Conservation (phyloP, 257 asterid species). For the Solanum appendiculatum region DNA sequence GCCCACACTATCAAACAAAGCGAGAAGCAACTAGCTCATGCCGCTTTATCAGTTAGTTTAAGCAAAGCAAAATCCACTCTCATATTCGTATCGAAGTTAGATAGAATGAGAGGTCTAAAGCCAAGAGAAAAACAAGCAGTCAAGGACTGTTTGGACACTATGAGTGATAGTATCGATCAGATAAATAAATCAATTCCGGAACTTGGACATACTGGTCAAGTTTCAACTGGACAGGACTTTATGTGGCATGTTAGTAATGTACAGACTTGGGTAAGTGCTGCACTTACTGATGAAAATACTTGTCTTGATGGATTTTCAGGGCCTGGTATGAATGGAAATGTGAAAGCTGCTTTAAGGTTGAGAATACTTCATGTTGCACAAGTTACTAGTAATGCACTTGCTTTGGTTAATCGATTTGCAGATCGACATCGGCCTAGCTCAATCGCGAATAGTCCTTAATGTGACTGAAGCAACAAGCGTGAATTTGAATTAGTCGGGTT, state of each 20-base stretch:
- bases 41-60: slow-evolving; percentile 44
- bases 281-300: slow-evolving; percentile 37
- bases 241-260: slow-evolving; percentile 63
- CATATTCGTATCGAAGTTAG: slow-evolving; percentile 26
- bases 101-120: slow-evolving; percentile 14
- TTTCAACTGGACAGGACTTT: slow-evolving; percentile 22
- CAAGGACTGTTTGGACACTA: slow-evolving; percentile 35
- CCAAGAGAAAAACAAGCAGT: slow-evolving; percentile 36
- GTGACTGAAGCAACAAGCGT: not conserved
- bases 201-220: slow-evolving; percentile 22
- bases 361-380: slow-evolving; percentile 31
- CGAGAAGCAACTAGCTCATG: slow-evolving; percentile 38
- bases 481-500: not conserved
- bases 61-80: slow-evolving; percentile 29
- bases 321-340: slow-evolving; percentile 19
- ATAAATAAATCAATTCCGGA: slow-evolving; percentile 45
- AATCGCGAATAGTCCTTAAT: not conserved
- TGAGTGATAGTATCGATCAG: slow-evolving; percentile 42
- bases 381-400: slow-evolving; percentile 49
- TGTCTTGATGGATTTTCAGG: slow-evolving; percentile 38
- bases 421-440: not conserved
- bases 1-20: slow-evolving; percentile 28
- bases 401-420: slow-evolving; percentile 50
- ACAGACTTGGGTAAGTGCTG: slow-evolving; percentile 63
- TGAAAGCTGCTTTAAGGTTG: slow-evolving; percentile 21